Conservation (phyloP, 2,329 filamentous ascomycete species). For the Pseudogymnoascus sp. region DNA sequence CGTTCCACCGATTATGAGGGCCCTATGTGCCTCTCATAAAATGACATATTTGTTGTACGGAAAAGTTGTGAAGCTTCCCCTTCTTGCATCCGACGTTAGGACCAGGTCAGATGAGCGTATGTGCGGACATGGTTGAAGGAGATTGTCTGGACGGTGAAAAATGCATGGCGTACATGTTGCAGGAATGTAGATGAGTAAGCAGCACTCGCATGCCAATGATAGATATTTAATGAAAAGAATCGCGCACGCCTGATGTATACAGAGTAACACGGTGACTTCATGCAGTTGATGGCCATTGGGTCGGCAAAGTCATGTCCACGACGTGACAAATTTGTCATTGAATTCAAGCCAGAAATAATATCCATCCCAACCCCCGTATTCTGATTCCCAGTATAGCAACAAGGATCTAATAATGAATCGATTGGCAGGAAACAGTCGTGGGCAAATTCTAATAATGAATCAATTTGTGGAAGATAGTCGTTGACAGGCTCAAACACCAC, state of each 20-base stretch:
- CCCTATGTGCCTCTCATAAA: background rate
- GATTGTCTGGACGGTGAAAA: background rate
- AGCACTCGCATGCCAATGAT: background rate
- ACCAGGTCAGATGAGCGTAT: background rate
- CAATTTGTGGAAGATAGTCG: background rate
- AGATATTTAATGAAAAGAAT: background rate
- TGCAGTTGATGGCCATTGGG: background rate
- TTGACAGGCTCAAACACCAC: background rate
- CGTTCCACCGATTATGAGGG: background rate
- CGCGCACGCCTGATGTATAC: background rate
- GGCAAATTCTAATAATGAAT: background rate
- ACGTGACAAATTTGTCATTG: slow-evolving; percentile 5
- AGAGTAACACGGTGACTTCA: background rate
- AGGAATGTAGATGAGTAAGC: background rate
- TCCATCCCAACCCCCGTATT: background rate
- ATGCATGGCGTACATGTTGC: background rate
- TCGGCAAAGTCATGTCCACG: background rate
- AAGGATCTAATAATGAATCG: background rate
- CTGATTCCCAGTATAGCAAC: background rate
- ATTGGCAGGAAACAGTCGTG: background rate
- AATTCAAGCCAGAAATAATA: background rate
- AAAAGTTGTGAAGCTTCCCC: slow-evolving; percentile 3
- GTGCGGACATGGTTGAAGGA: background rate
- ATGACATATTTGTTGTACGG: slow-evolving; percentile 5
- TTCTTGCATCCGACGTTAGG: background rate